These are phyloP conservation scores for Agaricus blazei DNA, from an alignment of 768 basidiomycete species.

Conservation along the genomic window DNA sequence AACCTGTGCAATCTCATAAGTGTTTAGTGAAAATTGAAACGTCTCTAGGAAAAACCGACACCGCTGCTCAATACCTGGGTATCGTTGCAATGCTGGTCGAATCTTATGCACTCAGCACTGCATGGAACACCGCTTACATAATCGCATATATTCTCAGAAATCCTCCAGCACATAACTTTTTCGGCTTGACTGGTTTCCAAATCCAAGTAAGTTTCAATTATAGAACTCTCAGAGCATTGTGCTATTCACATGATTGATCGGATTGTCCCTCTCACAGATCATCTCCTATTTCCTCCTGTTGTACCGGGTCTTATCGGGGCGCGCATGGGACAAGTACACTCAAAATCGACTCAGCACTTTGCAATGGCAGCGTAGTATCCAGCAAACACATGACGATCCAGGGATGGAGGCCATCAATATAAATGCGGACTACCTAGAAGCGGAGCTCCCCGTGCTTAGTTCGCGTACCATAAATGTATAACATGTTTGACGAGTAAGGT, in stretches of 20 bases:
- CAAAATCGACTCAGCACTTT: not conserved
- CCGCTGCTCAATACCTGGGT: not conserved
- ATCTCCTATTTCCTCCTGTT: not conserved
- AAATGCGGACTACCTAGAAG: too few species aligned
- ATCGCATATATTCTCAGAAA: not conserved
- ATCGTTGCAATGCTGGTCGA: conserved; percentile 1
- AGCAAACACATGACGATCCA: not conserved
- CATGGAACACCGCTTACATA: not conserved
- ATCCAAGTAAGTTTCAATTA: not conserved
- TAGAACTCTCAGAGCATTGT: not conserved
- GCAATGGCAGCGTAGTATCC: not conserved
- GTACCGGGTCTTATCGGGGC: not conserved
- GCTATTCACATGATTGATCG: not conserved
- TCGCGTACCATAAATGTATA: too few species aligned
- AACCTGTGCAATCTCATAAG: not conserved
- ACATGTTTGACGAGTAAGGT: too few species aligned
- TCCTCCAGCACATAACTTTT: not conserved
- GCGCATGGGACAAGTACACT: not conserved
- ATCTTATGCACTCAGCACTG: not conserved
- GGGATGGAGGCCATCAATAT: not conserved
- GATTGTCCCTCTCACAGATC: not conserved
- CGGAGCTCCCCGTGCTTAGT: too few species aligned
- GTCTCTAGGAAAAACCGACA: not conserved
- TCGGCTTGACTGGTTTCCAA: too few species aligned
- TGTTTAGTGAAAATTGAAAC: not conserved